Evolutionary conservation across 768 basidiomycete species (phyloP), one percentile per base, ranked within the genome.

Genomic region (Mrakia hoshinonis): DNA sequence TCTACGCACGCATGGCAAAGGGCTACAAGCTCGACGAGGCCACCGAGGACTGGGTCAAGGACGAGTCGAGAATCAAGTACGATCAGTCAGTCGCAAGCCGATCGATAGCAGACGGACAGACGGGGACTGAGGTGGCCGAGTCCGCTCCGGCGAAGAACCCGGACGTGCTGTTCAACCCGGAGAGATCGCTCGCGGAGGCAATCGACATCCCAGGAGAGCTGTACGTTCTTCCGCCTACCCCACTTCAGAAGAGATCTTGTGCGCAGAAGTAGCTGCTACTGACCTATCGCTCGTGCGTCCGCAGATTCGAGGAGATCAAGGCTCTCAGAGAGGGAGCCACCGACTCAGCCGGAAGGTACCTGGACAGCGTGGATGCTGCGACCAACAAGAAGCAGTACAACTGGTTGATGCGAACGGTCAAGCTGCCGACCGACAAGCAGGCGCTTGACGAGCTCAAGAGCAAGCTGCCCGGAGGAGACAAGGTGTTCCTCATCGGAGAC

Each of bases 401-500:
- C 24, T 70, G 69, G 69, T 48, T 70, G 29, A 70, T 70, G 69
- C 60, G 69, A 22, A 39, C 61, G n/a, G 36, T 70, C 15, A 22
- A n/a, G 62, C 36, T 70, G 36, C 67, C 67, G 6, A 20, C 2
- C 36, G 26, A 31, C 4, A 65, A 58, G 24, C 54, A 58, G 39
- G 39, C 39, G 55, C 49, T 68, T 54, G 46, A 68, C 15, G 13
- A 10, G 38, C 24, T 60, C 39, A 68, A 68, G 26, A 22, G 18
- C 4, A 18, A 34, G 15, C 55, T 51, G 3, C n/a, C 13, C 0
- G 70, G 70, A 2, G 70, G 63, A 6, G 65, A 72, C 29, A 55
- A 55, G 36, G 70, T 72, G 3, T 60, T 72, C 55, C 22, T 72
- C 24, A 54, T 67, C 18, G 70, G 70, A 34, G 70, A 72, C 20